Evolutionary conservation across 768 basidiomycete genomes (phyloP).

Genomic region (Mycena epipterygia): DNA sequence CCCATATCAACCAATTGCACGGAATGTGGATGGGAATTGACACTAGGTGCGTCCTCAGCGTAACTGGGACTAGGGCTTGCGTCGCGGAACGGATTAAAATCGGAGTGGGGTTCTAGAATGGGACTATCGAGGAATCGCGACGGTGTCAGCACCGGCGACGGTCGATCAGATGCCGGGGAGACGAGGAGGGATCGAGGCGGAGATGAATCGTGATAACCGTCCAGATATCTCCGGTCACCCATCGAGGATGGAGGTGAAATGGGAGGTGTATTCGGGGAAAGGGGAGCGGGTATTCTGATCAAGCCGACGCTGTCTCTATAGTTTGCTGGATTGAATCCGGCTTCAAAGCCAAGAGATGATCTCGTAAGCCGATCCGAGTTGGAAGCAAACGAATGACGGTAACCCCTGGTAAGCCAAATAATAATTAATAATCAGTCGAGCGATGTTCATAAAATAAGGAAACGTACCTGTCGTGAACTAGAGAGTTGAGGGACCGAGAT

Average conservation of each 20-base stretch:
- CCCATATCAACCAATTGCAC: too few relatives aligned
- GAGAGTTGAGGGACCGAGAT: too few relatives aligned
- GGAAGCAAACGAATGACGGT: slow-evolving; percentile 60
- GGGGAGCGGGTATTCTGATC: slow-evolving; percentile 1
- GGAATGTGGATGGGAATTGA: too few relatives aligned
- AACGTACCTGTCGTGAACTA: too few relatives aligned
- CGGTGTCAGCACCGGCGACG: background rate
- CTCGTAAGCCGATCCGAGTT: slow-evolving; percentile 55
- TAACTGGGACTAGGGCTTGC: background rate
- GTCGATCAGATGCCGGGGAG: background rate
- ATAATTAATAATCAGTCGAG: background rate
- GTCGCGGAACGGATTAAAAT: background rate
- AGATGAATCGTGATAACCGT: slow-evolving; percentile 3
- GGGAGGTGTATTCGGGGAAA: background rate
- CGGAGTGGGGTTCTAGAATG: slow-evolving; percentile 3
- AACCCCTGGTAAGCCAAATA: slow-evolving; percentile 18
- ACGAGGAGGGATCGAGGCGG: slow-evolving; percentile 13
- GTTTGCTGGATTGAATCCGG: background rate
- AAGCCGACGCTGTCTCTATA: slow-evolving; percentile 1
- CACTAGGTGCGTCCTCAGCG: too few relatives aligned
- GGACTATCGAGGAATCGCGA: slow-evolving; percentile 18
- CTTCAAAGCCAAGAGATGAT: slow-evolving; percentile 16
- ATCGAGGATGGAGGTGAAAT: background rate
- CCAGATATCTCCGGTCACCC: background rate
- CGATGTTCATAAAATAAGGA: background rate